These are phyloP conservation scores for Pneumocystis murina DNA, from an alignment of 1,139 yeast species.

Conservation along the genomic window DNA sequence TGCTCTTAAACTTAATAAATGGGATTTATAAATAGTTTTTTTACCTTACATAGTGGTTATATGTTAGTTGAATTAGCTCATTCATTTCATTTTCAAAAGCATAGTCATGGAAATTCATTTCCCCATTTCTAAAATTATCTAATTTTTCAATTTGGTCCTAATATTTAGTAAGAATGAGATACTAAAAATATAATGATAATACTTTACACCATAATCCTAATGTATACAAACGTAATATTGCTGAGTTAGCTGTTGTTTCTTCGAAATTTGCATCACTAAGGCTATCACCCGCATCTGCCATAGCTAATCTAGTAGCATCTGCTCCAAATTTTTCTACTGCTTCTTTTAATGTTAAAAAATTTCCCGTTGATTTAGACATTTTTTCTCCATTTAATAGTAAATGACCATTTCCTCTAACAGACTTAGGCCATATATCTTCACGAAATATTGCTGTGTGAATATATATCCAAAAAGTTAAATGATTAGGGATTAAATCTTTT, in stretches of 20 bases:
- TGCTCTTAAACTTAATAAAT: conserved; percentile 18
- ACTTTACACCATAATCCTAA: conserved; percentile 94
- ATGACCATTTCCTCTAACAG: conserved; percentile 92
- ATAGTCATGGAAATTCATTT: conserved; percentile 54
- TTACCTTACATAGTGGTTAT: conserved; percentile 42
- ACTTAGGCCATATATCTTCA: conserved; percentile 79
- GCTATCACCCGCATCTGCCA: conserved; percentile 97
- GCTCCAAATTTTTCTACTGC: conserved; percentile 85
- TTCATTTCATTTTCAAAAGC: conserved; percentile 95
- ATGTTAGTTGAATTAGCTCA: conserved; percentile 55
- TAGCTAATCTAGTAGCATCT: conserved; percentile 91
- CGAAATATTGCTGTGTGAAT: conserved; percentile 89
- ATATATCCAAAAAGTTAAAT: conserved; percentile 87
- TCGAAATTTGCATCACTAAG: conserved; percentile 97
- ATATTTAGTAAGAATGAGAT: conserved; percentile 22
- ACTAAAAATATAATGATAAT: neutral
- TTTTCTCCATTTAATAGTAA: conserved; percentile 87
- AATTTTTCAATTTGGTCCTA: conserved; percentile 25
- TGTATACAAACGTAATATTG: conserved; percentile 81
- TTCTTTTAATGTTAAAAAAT: conserved; percentile 81
- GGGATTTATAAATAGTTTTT: neutral
- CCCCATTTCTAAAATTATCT: conserved; percentile 55
- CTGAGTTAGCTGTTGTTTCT: conserved; percentile 93
- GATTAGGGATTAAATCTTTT: conserved; percentile 94
- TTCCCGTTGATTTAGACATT: conserved; percentile 97